These are phyloP conservation scores for Petunia hybrid DNA, from an alignment of 305 asterid species.

Conservation along the genomic window DNA sequence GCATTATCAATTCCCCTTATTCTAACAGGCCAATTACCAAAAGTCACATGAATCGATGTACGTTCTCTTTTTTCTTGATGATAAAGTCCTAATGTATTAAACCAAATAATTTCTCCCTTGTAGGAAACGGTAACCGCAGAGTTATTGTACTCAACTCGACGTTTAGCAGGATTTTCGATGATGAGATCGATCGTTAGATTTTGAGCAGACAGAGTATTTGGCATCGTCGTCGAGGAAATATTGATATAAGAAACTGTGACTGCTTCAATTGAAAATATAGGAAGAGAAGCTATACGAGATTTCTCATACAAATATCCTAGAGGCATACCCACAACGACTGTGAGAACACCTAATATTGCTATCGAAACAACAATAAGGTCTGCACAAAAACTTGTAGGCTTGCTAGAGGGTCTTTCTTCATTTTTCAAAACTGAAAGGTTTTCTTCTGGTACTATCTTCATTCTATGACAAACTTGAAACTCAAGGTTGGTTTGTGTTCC, in stretches of 20 bases:
- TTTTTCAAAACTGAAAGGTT: no score
- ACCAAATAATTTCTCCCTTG: not conserved
- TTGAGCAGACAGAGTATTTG: not conserved
- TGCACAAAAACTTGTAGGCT: no score
- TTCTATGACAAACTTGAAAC: no score
- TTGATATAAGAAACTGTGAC: not conserved
- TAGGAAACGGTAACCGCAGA: not conserved
- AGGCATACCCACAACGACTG: no score
- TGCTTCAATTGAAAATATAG: not conserved
- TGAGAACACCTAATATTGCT: no score
- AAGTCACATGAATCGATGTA: not conserved
- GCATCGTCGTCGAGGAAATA: not conserved
- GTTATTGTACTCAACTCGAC: not conserved
- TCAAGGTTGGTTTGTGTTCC: no score
- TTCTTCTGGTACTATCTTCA: no score
- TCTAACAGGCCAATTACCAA: not conserved
- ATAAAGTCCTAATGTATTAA: not conserved
- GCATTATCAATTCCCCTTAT: not conserved
- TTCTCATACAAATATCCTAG: no score
- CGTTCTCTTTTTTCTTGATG: not conserved
- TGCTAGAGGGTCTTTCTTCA: no score
- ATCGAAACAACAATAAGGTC: no score
- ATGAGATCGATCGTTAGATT: not conserved
- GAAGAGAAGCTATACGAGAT: not conserved
- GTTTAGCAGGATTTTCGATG: not conserved